Base-by-base conservation (phyloP, 345 rosid species). In the Corchorus olitorius region DNA sequence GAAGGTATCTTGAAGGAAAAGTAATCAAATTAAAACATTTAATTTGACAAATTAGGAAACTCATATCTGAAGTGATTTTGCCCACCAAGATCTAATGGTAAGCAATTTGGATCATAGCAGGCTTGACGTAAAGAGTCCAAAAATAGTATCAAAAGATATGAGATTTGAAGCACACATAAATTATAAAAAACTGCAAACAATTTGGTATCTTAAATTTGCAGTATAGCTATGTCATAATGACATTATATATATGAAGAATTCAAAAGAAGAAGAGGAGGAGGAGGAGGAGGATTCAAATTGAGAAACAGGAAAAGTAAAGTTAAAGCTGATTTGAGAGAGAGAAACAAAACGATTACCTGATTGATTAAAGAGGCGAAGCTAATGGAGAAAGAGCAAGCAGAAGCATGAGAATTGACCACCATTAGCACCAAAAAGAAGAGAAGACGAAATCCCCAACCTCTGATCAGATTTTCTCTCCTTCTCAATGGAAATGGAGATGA, bases 281-380 rank as follows among this genome's bases (percentile, higher is more conserved):
- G 16, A 43, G n/a, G 33, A 75, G 66, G 43, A 27, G 15, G 4
- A 22, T 27, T 27, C 27, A 19, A 75, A 65, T 64, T 20, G 77
- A 50, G 53, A 55, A 60, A 27, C 56, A 76, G 37, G 39, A 45
- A 72, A 70, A 8, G 50, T 34, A 41, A 63, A 27, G 49, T 6
- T 65, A 64, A 73, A 65, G 79, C 69, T 14, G 58, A 80, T 75
- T 72, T 72, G 80, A 81, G 83, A 78, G 70, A 39, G 43, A 39
- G 43, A 48, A 72, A 45, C 8, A 62, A 74, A 83, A 83, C 83
- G 84, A 69, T 84, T 81, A 88, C 97, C 94, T 84, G 88, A 86
- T 85, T 85, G 93, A 87, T 92, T 80, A 80, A 75, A 69, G 85
- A 81, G 88, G 78, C 73, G 85, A 79, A 85, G 81, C 79, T 20